phyloP scores from a whole-genome alignment of 345 rosid species.

The Eucalyptus pauciflora region DNA sequence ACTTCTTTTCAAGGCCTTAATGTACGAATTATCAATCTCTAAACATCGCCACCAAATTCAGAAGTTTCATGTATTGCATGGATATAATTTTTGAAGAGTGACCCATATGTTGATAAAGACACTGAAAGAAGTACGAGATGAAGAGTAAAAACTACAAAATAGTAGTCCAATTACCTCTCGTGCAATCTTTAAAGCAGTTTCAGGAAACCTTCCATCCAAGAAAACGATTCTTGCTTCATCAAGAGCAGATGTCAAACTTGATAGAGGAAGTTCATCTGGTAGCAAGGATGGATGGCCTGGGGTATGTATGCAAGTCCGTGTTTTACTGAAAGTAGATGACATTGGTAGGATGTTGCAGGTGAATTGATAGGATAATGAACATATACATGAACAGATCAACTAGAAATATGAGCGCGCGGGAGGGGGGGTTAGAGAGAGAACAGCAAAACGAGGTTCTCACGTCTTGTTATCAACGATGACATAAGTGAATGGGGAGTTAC shows the following conservation, averaged over 20 bases:
- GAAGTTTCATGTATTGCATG: not conserved
- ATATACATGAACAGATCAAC: not conserved
- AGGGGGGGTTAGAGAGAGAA: not conserved
- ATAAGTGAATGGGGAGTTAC: conserved; percentile 89
- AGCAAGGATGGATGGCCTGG: conserved; percentile 72
- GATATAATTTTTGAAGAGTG: not conserved
- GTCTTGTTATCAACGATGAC: conserved; percentile 71
- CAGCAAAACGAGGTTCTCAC: conserved; percentile 26
- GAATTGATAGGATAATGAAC: not conserved
- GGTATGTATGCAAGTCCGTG: conserved; percentile 90
- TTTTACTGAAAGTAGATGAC: conserved; percentile 40
- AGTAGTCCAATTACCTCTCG: conserved; percentile 47
- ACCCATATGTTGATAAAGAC: not conserved
- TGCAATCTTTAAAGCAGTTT: conserved; percentile 63
- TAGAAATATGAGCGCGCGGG: not conserved
- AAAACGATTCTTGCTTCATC: conserved; percentile 57
- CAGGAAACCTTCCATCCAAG: conserved; percentile 67
- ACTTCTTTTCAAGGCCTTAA: not conserved
- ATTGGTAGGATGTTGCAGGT: not conserved
- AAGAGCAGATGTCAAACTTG: conserved; percentile 43
- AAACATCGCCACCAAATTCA: not conserved
- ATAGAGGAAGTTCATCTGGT: conserved; percentile 51
- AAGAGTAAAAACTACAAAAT: not conserved
- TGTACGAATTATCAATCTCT: not conserved
- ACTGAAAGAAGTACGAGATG: not conserved